These are phyloP conservation scores for Cladosporium sp. DNA, from an alignment of 2,329 filamentous ascomycete species.

Conservation along the genomic window DNA sequence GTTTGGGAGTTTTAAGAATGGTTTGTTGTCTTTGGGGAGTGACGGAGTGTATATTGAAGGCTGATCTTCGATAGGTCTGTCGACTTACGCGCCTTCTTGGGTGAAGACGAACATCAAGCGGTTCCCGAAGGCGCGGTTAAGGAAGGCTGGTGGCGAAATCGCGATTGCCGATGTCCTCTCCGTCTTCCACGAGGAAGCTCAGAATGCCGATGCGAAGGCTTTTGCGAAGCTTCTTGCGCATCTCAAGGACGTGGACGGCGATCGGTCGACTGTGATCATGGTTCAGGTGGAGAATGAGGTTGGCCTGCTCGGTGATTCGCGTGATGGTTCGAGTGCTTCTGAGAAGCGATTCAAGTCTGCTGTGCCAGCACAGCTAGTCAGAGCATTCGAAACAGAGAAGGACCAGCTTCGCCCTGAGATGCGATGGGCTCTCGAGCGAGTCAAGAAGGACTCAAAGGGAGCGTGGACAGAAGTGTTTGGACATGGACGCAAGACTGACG, in stretches of 20 bases:
- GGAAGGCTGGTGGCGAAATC: conserved; percentile 22
- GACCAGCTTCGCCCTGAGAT: not conserved
- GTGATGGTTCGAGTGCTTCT: conserved; percentile 40
- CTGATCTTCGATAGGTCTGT: conserved; percentile 22
- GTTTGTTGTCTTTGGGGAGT: conserved; percentile 18
- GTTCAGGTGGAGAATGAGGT: conserved; percentile 54
- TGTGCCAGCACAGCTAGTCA: conserved; percentile 34
- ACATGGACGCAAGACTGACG: conserved; percentile 32
- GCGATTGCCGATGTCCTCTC: conserved; percentile 30
- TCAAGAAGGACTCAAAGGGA: conserved; percentile 13
- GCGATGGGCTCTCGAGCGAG: not conserved
- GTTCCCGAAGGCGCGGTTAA: conserved; percentile 29
- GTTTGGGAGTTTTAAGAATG: conserved; percentile 47
- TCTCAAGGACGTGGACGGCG: conserved; percentile 39
- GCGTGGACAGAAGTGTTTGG: conserved; percentile 40
- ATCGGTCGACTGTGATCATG: conserved; percentile 49
- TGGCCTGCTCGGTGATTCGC: conserved; percentile 47
- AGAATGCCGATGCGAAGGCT: conserved; percentile 35
- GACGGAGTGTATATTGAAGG: not conserved
- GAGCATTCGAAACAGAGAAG: conserved; percentile 18
- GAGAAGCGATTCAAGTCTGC: conserved; percentile 36
- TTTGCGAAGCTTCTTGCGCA: conserved; percentile 36
- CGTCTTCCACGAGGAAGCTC: conserved; percentile 33
- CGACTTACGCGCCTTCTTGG: conserved; percentile 37
- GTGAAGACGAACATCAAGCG: conserved; percentile 31